phyloP scores from a whole-genome alignment of 352 stramenopile species.

The Aphanomyces stellatus region DNA sequence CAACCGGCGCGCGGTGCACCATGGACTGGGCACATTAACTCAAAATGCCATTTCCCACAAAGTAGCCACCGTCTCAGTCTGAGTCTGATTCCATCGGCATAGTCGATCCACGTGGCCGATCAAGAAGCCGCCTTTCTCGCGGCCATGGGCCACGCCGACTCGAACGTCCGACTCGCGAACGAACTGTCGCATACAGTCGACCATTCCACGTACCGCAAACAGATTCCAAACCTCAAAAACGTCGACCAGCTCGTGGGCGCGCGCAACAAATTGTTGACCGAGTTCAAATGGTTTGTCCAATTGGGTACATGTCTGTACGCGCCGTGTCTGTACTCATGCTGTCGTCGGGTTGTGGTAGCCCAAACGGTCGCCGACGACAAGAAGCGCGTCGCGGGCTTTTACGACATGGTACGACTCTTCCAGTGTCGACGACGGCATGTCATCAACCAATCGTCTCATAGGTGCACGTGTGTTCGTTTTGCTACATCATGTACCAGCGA shows the following conservation, averaged over 20 bases:
- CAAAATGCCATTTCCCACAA: conserved; percentile 4
- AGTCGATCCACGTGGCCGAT: neutral
- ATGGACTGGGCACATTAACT: too few relatives aligned
- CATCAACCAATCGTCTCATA: neutral
- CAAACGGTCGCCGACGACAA: neutral
- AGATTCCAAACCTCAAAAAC: neutral
- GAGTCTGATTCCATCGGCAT: too few relatives aligned
- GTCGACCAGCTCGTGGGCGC: neutral
- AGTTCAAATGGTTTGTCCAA: conserved; percentile 5
- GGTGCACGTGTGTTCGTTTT: neutral
- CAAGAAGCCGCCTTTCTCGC: neutral
- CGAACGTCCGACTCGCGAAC: neutral
- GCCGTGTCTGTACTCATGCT: neutral
- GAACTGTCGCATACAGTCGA: neutral
- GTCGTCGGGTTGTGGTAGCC: neutral
- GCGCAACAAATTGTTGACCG: neutral
- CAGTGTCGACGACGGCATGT: neutral
- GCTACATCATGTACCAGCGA: conserved; percentile 13
- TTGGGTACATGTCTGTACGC: too few relatives aligned
- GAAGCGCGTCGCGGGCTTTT: neutral
- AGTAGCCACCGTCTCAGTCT: too few relatives aligned
- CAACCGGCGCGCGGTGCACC: neutral
- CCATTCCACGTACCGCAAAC: neutral
- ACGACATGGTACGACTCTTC: conserved; percentile 1
- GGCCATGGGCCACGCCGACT: neutral